Percentiles rank a stretch among this genome's conserved stretches.
phyloP scores from a whole-genome alignment of 2,329 filamentous ascomycete genomes.

The Aureobasidium pullulans region DNA sequence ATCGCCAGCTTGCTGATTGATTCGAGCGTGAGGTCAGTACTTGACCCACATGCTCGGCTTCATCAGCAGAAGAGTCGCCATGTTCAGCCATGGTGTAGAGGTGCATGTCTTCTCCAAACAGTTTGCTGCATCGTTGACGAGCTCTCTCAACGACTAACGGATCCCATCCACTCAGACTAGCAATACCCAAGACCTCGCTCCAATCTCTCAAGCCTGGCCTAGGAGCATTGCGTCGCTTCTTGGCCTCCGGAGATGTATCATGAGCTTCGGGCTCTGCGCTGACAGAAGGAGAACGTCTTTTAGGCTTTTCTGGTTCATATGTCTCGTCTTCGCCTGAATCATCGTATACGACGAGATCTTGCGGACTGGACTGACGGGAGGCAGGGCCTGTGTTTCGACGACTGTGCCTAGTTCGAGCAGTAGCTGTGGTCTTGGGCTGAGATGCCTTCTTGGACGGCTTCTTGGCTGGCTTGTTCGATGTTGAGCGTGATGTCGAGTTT shows the following conservation, averaged over 20 bases:
- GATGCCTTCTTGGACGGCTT: neutral
- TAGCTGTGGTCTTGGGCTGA: neutral
- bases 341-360: neutral
- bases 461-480: neutral
- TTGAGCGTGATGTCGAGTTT: neutral
- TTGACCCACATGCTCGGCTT: neutral
- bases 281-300: neutral
- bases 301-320: neutral
- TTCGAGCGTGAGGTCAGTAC: neutral
- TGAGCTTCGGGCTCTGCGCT: conserved; percentile 1
- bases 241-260: neutral
- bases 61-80: conserved; percentile 17
- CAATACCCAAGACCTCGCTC: conserved; percentile 76
- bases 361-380: neutral
- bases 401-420: neutral
- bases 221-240: conserved; percentile 3
- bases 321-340: conserved; percentile 10
- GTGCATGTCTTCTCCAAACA: conserved; percentile 68
- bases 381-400: neutral
- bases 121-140: conserved; percentile 62
- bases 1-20: conserved; percentile 15
- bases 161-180: conserved; percentile 66
- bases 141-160: conserved; percentile 58
- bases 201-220: conserved; percentile 59
- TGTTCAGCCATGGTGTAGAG: conserved; percentile 50